Percentiles rank a stretch among this genome's conserved stretches.
These are phyloP conservation scores for Leishmania martiniquensis DNA, from an alignment of 208 protist genomes.

Conservation along the genomic window DNA sequence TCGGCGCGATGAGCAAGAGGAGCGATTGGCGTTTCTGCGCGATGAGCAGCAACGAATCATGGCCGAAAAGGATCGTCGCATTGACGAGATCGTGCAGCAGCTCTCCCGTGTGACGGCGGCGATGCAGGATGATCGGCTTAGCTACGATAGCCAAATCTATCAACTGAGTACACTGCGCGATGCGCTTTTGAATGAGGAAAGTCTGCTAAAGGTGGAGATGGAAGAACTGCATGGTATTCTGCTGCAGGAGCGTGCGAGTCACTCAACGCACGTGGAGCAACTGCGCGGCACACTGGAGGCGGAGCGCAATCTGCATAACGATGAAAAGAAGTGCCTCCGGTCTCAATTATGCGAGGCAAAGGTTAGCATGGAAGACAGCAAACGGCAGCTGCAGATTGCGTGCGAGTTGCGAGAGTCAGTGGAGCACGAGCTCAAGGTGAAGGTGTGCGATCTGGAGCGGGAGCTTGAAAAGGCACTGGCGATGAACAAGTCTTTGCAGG, in stretches of 20 bases:
- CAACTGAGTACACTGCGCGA: slow-evolving; percentile 57
- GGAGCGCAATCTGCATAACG: slow-evolving; percentile 32
- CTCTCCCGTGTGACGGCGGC: slow-evolving; percentile 44
- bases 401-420: slow-evolving; percentile 54
- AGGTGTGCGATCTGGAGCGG: slow-evolving; percentile 52
- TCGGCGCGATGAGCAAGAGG: slow-evolving; percentile 73
- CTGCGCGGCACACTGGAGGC: slow-evolving; percentile 43
- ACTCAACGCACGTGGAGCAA: slow-evolving; percentile 44
- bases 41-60: slow-evolving; percentile 62
- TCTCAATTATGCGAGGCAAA: slow-evolving; percentile 37
- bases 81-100: slow-evolving; percentile 57
- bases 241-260: slow-evolving; percentile 33
- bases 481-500: slow-evolving; percentile 74
- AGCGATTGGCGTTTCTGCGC: slow-evolving; percentile 61
- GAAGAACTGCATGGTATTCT: slow-evolving; percentile 47
- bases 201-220: slow-evolving; percentile 46
- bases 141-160: slow-evolving; percentile 60
- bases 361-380: slow-evolving; percentile 46
- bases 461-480: slow-evolving; percentile 78
- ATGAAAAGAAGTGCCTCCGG: slow-evolving; percentile 45
- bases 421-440: slow-evolving; percentile 43
- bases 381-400: slow-evolving; percentile 37
- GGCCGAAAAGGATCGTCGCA: slow-evolving; percentile 63
- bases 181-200: slow-evolving; percentile 70
- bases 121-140: slow-evolving; percentile 37